Evolutionary conservation across 1,139 yeast species (phyloP), one percentile per base, ranked within the genome.

Genomic region (Candida freyschussii): DNA sequence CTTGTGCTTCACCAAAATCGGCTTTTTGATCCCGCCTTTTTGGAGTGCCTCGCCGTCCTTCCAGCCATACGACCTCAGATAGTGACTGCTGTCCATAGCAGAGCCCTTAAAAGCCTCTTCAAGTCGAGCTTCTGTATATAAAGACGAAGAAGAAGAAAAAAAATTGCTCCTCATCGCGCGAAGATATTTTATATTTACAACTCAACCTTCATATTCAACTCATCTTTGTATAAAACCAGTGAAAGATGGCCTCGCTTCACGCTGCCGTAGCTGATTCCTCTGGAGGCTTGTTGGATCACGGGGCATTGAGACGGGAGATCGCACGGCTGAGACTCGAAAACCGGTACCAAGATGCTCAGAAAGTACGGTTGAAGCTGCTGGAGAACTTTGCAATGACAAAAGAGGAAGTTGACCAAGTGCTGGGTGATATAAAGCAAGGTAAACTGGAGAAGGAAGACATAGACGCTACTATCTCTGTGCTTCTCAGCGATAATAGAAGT

Each of bases 1-100:
- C 60, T 91, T 87, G 53, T 91, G 96, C 47, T 81, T 81, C 29
- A 91, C 96, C 41, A 91, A 61, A 30, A 91, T 77, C 0, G 98
- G 97, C 51, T 78, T 85, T 48, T 71, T 76, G 35, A 91, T 60
- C 0, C 96, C 95, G 4, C 95, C 96, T 29, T 68, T 57, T 45
- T 69, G 73, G 26, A 91, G 63, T 0, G 95, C 94, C 46, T 86
- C 85, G 5, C 97, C 97, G 48, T 85, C 91, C 36, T 69, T 67
- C 98, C 98, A 91, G 12, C 97, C 97, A 50, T 69, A 86, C 4
- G 84, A 75, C 55, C 72, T 67, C 42, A 91, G 62, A 55, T 89
- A 91, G 34, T 63, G 69, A 33, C 69, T 72, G 25, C 95, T 77
- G 58, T 91, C 75, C 96, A 89, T 89, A 13, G 12, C 15, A 19